Evolutionary conservation across 2,329 filamentous ascomycete genomes (phyloP), one percentile per base, ranked within the genome.

Genomic region (Cladosporium sp.): DNA sequence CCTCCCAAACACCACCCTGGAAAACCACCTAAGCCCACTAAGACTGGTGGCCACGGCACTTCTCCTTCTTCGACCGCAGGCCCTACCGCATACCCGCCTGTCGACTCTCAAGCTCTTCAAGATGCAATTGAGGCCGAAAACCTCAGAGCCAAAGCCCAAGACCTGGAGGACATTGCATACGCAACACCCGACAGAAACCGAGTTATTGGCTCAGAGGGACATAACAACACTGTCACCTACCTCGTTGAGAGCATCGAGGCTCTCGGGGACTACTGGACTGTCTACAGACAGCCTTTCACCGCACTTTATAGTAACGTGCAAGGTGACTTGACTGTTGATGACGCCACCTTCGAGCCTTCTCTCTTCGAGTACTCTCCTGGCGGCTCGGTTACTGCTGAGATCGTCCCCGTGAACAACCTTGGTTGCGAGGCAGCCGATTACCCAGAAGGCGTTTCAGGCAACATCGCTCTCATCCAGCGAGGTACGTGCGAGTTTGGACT

Each of bases 401-500:
- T 90, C 8, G 75, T 85, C 4, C 75, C 84, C 5, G 82, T 87
- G 2, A 68, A 73, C 2, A 84, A 85, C 64, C 70, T 82, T 4
- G 88, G 88, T 48, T 91, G 88, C 70, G 69, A 80, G 20, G 73
- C 76, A 12, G 75, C 78, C 2, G 87, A 92, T 71, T 92, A 84
- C 68, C 83, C 88, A 1, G 66, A 77, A 1, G 71, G 75, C 1
- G 74, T 87, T 3, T 70, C 75, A 9, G 87, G 84, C 50, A 83
- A 83, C 58, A 86, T 94, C 59, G 89, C 87, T 9, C 77, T 94
- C 36, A 80, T 94, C 62, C 77, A 79, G 28, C 85, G 90, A 56
- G 90, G 90, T 54, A 78, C 74, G 1, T 94, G 90, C 68, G 64
- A 83, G 7, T 94, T 93, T 64, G 88, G 85, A 10, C 73, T 79